Percentiles rank a stretch among this genome's conserved stretches.
Conservation (phyloP, 129 eudicot species). For the Lonicera japonica region DNA sequence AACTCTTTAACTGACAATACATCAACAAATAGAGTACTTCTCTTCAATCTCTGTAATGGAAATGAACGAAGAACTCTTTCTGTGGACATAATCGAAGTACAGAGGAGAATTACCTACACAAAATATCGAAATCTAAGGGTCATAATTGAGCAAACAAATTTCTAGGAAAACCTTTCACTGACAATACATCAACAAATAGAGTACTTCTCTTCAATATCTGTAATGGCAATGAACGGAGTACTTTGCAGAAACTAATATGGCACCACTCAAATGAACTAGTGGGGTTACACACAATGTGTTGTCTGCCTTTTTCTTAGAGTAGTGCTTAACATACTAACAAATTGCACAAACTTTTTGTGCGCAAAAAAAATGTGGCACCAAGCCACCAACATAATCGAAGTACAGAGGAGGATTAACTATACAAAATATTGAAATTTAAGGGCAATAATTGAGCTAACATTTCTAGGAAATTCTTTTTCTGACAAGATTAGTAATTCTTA, state of each 20-base stretch:
- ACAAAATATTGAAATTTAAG: constrained; percentile 57
- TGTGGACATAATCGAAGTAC: constrained; percentile 75
- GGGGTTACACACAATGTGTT: too few species aligned
- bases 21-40: constrained; percentile 77
- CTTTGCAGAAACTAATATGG: too few species aligned
- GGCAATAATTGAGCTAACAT: constrained; percentile 48
- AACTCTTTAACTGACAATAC: constrained; percentile 84
- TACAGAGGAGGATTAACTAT: constrained; percentile 68
- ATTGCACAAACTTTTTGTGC: too few species aligned
- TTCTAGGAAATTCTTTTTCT: constrained; percentile 67
- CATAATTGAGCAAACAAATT: constrained; percentile 41
- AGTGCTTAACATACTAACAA: too few species aligned
- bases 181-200: constrained; percentile 74
- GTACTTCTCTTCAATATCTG: constrained; percentile 65
- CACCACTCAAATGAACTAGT: too few species aligned
- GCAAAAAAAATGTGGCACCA: too few species aligned
- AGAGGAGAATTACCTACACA: constrained; percentile 69
- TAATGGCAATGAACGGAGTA: constrained; percentile 61
- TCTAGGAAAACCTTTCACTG: constrained; percentile 73
- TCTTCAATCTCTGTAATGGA: constrained; percentile 58
- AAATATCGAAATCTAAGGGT: constrained; percentile 61
- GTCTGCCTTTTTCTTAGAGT: too few species aligned
- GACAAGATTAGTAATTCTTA: too few species aligned
- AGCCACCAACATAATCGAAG: constrained; percentile 75
- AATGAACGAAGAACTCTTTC: constrained; percentile 56